Base-by-base conservation (phyloP, 495 filamentous ascomycete genomes). In the Hypomontagnella monticulosa region DNA sequence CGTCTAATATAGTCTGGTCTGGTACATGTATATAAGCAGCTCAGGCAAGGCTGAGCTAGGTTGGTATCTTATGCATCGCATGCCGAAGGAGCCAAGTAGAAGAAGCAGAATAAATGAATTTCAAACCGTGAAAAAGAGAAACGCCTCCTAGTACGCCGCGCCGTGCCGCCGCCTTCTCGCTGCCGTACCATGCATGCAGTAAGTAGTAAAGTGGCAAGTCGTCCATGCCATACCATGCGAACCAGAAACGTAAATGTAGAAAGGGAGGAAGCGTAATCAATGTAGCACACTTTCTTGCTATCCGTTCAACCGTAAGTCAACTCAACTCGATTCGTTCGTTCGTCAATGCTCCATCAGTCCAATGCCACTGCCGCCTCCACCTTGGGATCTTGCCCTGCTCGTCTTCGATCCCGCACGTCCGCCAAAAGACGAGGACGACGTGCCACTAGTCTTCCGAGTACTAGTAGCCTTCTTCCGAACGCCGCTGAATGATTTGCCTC, bases 401-500 rank as follows among this genome's bases (percentile, higher is more conserved):
- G 55, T 43, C 8, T 47, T 48, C 3, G 43, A 20, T 23, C 56
- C 50, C 1, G 49, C 38, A 14, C 50, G 38, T 18, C 64, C 63
- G 4, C 58, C 63, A 16, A 52, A 55, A 16, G 65, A 54, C 3
- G 58, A 18, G 4, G 70, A 64, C 2, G 63, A 57, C n/a, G 68
- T 51, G 10, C 63, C 44, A 6, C 57, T 23, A 8, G 55, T 42
- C 57, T 61, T 73, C 5, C 65, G 61, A 41, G 66, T 38, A 9
- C 36, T 6, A 50, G 37, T 42, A 0, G 69, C 57, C 51, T 63
- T 69, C 67, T 79, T 79, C 52, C 66, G 63, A 38, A 76, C 69
- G 15, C 78, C 75, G 4, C 61, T 60, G 30, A 58, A 53, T 10
- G 67, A 56, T 12, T 40, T 54, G 16, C 41, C 20, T 8, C 62